Conservation (phyloP, 208 protist species). For the Trypanosoma mega region DNA sequence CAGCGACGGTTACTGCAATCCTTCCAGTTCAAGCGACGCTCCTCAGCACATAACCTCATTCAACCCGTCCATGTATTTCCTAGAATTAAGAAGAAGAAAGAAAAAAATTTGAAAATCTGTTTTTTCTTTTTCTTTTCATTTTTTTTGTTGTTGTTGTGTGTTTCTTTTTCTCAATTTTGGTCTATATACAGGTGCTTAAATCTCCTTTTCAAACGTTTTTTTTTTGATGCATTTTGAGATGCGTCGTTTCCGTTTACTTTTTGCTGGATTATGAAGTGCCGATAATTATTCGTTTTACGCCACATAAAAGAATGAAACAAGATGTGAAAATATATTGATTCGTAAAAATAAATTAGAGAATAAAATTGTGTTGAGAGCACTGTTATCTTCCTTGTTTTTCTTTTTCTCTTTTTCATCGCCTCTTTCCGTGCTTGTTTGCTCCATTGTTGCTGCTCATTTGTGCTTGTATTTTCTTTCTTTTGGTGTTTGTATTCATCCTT, state of each 20-base stretch:
- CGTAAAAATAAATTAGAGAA: constrained; percentile 15
- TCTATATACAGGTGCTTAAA: too few species aligned
- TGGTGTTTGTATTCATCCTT: neutral
- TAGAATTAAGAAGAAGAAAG: too few species aligned
- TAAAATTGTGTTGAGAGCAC: too few species aligned
- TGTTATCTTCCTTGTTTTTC: neutral
- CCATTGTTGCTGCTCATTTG: neutral
- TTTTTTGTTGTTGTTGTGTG: neutral
- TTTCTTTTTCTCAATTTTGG: neutral
- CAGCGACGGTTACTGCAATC: too few species aligned
- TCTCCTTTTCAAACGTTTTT: too few species aligned
- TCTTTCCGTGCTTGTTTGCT: constrained; percentile 4
- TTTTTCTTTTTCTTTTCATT: neutral
- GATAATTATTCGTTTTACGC: too few species aligned
- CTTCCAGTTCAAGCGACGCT: too few species aligned
- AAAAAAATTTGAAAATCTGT: neutral
- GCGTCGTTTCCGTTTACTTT: neutral
- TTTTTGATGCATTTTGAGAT: constrained; percentile 2
- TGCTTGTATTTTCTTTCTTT: neutral
- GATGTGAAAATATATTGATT: constrained; percentile 4
- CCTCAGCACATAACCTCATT: too few species aligned
- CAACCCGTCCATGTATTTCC: too few species aligned
- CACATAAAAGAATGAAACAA: too few species aligned
- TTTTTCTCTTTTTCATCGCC: constrained; percentile 15
- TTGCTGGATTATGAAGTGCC: too few species aligned